Base-by-base conservation (phyloP, 305 asterid species). In the Fraxinus ornus region DNA sequence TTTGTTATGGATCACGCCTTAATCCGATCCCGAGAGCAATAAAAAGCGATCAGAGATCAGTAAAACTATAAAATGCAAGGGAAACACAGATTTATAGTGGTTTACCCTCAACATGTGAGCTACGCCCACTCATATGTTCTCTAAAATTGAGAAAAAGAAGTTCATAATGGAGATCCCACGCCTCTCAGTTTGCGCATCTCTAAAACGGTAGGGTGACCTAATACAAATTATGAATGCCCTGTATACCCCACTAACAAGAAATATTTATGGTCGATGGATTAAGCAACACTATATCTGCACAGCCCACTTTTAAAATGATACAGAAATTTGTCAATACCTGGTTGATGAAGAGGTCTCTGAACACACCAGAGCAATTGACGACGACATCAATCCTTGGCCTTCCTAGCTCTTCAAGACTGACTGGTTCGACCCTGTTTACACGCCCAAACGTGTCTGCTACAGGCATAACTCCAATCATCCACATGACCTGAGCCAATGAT, bases 341-440 rank as follows among this genome's bases (percentile, higher is more conserved):
- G 82, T 96, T 96, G 79, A 96, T 94, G 92, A 96, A 96, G 83
- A 96, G 97, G 82, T 96, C 99, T 81, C 99, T 90, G 93, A 96
- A 96, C 55, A 96, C 99, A 80, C 98, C 99, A 4, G 98, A 96
- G 83, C 98, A 96, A 83, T 94, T 96, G 86, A 95, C 98, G 36
- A 90, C 98, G 1, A 91, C 98, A 86, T 95, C 97, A 47, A 95
- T 82, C 85, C 98, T 92, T 4, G 98, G 99, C 92, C 99, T 91
- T 75, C 98, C 98, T 5, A 94, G 98, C 91, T 96, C 99, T 88
- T 96, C 98, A 24, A 96, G 93, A 68, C 97, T 92, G 71, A 96
- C 98, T 0, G 86, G 28, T 81, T 96, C 99, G 6, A 94, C 99
- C 7, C 89, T 86, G 89, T 95, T 95, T 80, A 96, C 99, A 4